Evolutionary conservation across 352 stramenopile species (phyloP), one percentile per base, ranked within the genome.

Genomic region (Pythium myriotylum): DNA sequence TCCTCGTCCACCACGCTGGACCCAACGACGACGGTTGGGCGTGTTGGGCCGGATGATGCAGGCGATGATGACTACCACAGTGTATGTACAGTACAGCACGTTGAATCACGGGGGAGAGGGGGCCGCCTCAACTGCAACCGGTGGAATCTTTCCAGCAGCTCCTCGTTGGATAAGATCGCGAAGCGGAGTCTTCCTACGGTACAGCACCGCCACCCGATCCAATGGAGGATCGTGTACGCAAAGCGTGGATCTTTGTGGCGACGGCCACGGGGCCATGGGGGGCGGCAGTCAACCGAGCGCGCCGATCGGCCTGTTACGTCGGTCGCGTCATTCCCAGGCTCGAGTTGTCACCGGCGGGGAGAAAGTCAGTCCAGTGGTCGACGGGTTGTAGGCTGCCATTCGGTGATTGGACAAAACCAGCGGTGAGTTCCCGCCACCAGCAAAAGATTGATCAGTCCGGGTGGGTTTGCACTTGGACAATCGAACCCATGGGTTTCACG

Each of bases 281-380:
- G 10, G 29, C 29, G 29, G 29, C 5, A 5, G 5, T 5, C 5
- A 35, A 10, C 29, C 29, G 5, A 10, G 5, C 29, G 29, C 10
- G 29, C 29, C 29, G 29, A 35, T 10, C 29, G 29, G n/a, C 24
- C 27, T 17, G 46, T 47, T 54, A 52, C 60, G 46, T 68, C 45
- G 14, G 37, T 58, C 37, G 60, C 60, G 52, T 68, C 60, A 68
- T 54, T 54, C 17, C n/a, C 33, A 22, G 23, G 17, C 50, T 59
- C 27, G 13, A 39, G n/a, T 42, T 19, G 33, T 43, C 19, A 45
- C 43, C 6, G 8, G 16, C 17, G 24, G 16, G 56, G 56, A 64
- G 48, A 64, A 57, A 64, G 56, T 64, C 56, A 64, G 50, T 65
- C 49, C 49, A 65, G 26, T 57, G 13, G 57, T 65, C 58, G 58